phyloP scores from a whole-genome alignment of 2,329 filamentous ascomycete genomes.

The Calonectria hongkongensis region DNA sequence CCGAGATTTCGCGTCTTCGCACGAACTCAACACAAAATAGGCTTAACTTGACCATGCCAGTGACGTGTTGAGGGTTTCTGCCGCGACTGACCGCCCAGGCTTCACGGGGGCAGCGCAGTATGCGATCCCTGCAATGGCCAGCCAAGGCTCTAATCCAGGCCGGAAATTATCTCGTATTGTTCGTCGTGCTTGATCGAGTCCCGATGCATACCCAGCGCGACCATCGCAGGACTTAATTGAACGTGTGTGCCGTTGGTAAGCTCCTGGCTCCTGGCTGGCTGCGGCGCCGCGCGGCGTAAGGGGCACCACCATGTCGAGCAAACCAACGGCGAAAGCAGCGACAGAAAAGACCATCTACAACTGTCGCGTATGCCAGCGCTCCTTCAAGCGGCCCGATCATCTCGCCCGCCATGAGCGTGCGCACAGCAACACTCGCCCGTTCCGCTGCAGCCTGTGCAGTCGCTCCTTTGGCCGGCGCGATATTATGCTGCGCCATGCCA shows the following conservation, averaged over 20 bases:
- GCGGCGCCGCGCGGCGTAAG: background rate
- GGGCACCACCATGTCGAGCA: constrained; percentile 4
- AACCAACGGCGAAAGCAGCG: background rate
- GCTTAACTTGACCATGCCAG: background rate
- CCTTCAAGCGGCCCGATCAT: constrained; percentile 18
- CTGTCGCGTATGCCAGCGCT: constrained; percentile 14
- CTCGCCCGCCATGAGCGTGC: constrained; percentile 13
- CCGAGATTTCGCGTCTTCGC: background rate
- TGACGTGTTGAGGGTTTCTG: constrained; percentile 3
- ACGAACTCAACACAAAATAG: background rate
- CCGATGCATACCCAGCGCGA: background rate
- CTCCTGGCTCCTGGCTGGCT: background rate
- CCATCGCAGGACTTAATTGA: background rate
- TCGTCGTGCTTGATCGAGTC: background rate
- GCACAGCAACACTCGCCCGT: constrained; percentile 15
- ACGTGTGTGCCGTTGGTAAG: background rate
- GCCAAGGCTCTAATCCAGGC: background rate
- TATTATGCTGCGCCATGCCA: constrained; percentile 13
- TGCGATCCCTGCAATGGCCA: constrained; percentile 10
- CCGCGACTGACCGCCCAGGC: constrained; percentile 1
- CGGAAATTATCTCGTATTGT: constrained; percentile 19
- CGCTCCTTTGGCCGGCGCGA: constrained; percentile 18
- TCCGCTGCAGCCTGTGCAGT: constrained; percentile 12
- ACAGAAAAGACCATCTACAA: background rate
- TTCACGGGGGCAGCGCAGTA: background rate